Evolutionary conservation across 2,329 filamentous ascomycete species (phyloP).

Genomic region (Pezicula radicicola): DNA sequence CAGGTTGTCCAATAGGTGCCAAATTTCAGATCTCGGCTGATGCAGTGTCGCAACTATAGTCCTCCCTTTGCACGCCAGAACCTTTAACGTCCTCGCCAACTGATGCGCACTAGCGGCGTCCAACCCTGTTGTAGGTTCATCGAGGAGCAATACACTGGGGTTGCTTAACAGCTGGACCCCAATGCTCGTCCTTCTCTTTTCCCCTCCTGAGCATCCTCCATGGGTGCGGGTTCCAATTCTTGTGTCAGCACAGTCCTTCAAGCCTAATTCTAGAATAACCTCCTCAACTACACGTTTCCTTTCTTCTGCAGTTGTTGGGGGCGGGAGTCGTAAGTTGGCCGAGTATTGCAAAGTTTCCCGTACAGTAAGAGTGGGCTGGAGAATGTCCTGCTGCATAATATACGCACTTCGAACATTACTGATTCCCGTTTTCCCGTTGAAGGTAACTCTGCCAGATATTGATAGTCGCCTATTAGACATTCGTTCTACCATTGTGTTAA

Average conservation of each 20-base stretch:
- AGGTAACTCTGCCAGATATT: conserved; percentile 53
- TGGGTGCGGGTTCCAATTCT: conserved; percentile 68
- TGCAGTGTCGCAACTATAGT: conserved; percentile 75
- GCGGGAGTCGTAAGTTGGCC: conserved; percentile 66
- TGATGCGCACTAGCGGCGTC: conserved; percentile 77
- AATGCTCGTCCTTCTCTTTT: conserved; percentile 74
- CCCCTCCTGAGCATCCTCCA: conserved; percentile 74
- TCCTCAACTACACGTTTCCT: conserved; percentile 66
- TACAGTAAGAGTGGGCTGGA: conserved; percentile 71
- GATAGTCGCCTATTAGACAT: conserved; percentile 51
- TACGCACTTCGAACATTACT: conserved; percentile 60
- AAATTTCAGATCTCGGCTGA: conserved; percentile 76
- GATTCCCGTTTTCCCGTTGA: conserved; percentile 56
- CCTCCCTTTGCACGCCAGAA: conserved; percentile 62
- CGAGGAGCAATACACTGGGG: conserved; percentile 73
- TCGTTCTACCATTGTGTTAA: conserved; percentile 70
- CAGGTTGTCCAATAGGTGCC: conserved; percentile 71
- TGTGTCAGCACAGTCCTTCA: conserved; percentile 76
- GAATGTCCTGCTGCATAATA: conserved; percentile 74
- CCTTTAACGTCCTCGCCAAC: conserved; percentile 66
- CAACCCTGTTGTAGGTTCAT: conserved; percentile 73
- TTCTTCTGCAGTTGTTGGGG: conserved; percentile 56
- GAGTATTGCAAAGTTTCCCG: conserved; percentile 73
- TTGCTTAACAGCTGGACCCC: conserved; percentile 78
- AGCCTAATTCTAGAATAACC: conserved; percentile 70